These are phyloP conservation scores for Trifolium subterraneum DNA, from an alignment of 306 rosid genomes.

Conservation along the genomic window DNA sequence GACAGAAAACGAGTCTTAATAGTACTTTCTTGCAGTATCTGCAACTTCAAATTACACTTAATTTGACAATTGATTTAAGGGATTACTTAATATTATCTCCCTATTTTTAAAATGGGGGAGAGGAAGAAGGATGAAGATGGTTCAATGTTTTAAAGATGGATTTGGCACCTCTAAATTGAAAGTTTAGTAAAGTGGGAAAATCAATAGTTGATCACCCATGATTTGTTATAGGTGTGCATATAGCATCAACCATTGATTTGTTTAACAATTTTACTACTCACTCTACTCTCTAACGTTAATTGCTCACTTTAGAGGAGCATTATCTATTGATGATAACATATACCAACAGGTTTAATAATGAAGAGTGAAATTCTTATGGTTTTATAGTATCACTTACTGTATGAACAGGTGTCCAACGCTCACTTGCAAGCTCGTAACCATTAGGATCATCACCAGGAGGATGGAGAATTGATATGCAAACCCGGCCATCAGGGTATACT, in stretches of 20 bases:
- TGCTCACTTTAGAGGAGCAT: too few species aligned
- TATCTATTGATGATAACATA: neutral
- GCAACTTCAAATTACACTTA: slow-evolving; percentile 26
- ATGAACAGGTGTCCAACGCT: slow-evolving; percentile 99
- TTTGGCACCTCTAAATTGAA: too few species aligned
- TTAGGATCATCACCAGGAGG: slow-evolving; percentile 99
- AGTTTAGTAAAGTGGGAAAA: too few species aligned
- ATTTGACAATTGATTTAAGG: neutral
- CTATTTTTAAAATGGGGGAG: neutral
- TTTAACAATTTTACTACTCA: too few species aligned
- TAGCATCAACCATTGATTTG: too few species aligned
- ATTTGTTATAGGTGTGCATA: too few species aligned
- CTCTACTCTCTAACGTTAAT: too few species aligned
- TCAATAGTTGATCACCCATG: too few species aligned
- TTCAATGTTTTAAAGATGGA: neutral
- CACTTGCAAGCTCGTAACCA: slow-evolving; percentile 99
- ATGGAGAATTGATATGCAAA: slow-evolving; percentile 97
- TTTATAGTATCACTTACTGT: slow-evolving; percentile 59
- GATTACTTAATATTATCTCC: neutral
- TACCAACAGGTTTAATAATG: neutral
- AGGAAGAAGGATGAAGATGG: neutral
- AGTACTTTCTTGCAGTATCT: slow-evolving; percentile 15
- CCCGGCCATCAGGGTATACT: slow-evolving; percentile 99
- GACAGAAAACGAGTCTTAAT: neutral
- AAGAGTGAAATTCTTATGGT: neutral